Base-by-base conservation (phyloP, 2,329 filamentous ascomycete species). In the Colletotrichum sp. region DNA sequence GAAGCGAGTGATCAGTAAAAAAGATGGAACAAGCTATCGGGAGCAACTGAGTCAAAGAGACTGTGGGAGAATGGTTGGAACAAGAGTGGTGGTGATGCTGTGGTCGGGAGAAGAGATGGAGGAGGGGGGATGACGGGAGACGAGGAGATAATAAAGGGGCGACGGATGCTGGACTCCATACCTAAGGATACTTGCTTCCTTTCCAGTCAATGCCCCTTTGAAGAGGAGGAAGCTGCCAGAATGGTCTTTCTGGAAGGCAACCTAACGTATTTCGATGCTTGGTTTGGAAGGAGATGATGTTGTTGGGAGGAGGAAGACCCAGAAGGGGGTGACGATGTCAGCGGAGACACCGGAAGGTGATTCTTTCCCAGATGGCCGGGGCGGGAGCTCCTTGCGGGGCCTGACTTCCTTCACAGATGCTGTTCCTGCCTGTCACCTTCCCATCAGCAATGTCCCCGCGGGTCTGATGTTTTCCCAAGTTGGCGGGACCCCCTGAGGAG, bases 1-100 rank as follows among this genome's bases (percentile, higher is more conserved):
- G 86, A 89, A 91, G 89, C 87, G 88, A 90, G 87, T 82, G 87
- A 84, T 83, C 82, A 85, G 86, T 88, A 88, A 89, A 87, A 88
- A 89, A 89, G 87, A 90, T 90, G 88, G 88, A 88, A 87, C 87
- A 85, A 90, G 88, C 88, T 91, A 90, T 88, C 86, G 62, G 71
- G 84, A 90, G 88, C 90, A 91, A 91, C 80, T 76, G 79, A 80
- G 82, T 82, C 82, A 79, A 87, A 88, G 86, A 87, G 86, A 86
- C 81, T 84, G 66, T 59, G 70, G 44, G 65, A 39, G 69, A 57
- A 66, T 70, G 84, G 82, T 82, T 84, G 49, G 76, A 66, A 73
- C 65, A 77, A 66, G 68, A 66, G 74, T 83, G 86, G 84, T 84
- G 88, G 84, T 84, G 88, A 88, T 90, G 88, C 85, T 89, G 85